Evolutionary conservation across 2,329 filamentous ascomycete genomes (phyloP).

Genomic region (Fusarium concolor): DNA sequence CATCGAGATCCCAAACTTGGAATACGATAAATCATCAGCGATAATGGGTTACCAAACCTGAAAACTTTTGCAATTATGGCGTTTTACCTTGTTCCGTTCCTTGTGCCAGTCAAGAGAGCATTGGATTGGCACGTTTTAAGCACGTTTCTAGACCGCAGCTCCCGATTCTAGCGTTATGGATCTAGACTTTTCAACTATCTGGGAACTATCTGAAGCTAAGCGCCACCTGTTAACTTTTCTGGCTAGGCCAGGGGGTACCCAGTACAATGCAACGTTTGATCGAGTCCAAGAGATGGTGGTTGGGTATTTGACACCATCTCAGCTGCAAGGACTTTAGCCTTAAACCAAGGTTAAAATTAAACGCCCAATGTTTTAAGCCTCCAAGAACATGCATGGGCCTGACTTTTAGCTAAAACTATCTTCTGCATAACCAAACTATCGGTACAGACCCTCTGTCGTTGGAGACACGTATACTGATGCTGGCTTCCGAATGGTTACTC

Average conservation of each 20-base stretch:
- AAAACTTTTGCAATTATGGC: constrained; percentile 1
- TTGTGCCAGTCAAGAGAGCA: neutral
- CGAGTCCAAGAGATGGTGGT: neutral
- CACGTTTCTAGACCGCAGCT: constrained; percentile 11
- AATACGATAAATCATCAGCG: neutral
- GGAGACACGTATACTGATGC: constrained; percentile 21
- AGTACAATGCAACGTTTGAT: neutral
- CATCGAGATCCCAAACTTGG: neutral
- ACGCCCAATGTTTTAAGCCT: too few relatives aligned
- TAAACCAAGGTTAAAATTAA: neutral
- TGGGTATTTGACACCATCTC: neutral
- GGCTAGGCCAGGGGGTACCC: neutral
- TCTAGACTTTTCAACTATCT: constrained; percentile 4
- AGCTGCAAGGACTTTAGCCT: neutral
- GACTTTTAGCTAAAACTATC: too few relatives aligned
- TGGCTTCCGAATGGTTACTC: constrained; percentile 1
- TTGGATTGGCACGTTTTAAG: neutral
- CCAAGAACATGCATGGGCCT: too few relatives aligned
- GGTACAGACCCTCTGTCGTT: neutral
- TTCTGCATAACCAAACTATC: too few relatives aligned
- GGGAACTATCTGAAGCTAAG: constrained; percentile 3
- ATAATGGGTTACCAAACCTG: neutral
- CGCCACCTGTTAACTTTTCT: neutral
- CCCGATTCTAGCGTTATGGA: constrained; percentile 14
- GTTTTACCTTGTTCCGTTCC: constrained; percentile 17